Conservation (phyloP, 345 rosid genomes). For the Punica granatum region DNA sequence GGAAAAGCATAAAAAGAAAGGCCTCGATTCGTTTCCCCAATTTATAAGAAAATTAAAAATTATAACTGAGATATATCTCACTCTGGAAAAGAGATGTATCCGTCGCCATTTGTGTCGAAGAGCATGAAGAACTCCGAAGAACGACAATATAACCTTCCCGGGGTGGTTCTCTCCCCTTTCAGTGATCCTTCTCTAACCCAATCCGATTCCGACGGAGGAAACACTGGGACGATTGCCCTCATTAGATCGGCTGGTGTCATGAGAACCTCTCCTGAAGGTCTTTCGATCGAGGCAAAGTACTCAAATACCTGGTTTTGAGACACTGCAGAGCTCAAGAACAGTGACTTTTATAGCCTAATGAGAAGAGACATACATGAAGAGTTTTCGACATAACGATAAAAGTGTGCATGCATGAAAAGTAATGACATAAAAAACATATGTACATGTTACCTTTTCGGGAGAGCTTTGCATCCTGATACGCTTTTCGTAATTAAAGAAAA, state of each 20-base stretch:
- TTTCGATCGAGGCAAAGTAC: slow-evolving; percentile 45
- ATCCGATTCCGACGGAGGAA: slow-evolving; percentile 59
- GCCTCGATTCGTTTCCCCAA: neutral
- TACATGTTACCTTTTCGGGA: slow-evolving; percentile 47
- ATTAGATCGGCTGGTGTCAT: slow-evolving; percentile 63
- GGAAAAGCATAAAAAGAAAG: neutral
- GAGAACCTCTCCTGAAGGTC: slow-evolving; percentile 40
- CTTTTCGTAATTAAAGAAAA: slow-evolving; percentile 72
- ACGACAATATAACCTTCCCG: slow-evolving; percentile 43
- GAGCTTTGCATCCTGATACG: slow-evolving; percentile 52
- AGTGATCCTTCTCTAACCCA: slow-evolving; percentile 47
- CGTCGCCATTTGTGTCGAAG: slow-evolving; percentile 54
- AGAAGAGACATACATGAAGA: neutral
- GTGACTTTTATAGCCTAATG: neutral
- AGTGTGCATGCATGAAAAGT: no score
- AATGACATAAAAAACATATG: neutral
- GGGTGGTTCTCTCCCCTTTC: slow-evolving; percentile 32
- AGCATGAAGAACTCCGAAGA: slow-evolving; percentile 68
- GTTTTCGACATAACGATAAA: neutral
- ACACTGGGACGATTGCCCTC: slow-evolving; percentile 71
- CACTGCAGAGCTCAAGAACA: neutral
- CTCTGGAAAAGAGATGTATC: slow-evolving; percentile 62
- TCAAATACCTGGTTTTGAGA: slow-evolving; percentile 34
- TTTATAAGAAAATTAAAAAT: neutral
- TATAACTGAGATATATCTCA: slow-evolving; percentile 12